These are phyloP conservation scores for Acer negundo DNA, from an alignment of 345 rosid species.

Conservation along the genomic window DNA sequence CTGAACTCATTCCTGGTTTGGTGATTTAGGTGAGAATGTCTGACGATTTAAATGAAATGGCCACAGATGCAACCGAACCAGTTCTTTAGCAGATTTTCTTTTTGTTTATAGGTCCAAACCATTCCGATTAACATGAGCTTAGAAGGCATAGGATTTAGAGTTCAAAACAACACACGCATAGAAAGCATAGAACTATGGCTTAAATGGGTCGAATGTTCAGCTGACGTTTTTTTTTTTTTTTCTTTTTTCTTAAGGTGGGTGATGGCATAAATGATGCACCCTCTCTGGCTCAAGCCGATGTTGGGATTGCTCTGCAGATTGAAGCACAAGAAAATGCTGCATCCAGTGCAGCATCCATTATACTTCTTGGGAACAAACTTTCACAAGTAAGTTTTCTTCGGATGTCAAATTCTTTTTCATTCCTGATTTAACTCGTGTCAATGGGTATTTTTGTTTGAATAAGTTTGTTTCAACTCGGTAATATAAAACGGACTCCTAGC, in stretches of 20 bases:
- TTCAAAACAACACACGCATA: not conserved
- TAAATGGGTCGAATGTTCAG: slow-evolving; percentile 2
- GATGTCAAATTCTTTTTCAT: not conserved
- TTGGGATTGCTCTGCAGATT: slow-evolving; percentile 84
- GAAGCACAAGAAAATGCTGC: slow-evolving; percentile 96
- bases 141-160: slow-evolving; percentile 6
- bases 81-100: not conserved
- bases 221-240: slow-evolving; percentile 14
- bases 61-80: not conserved
- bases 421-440: not conserved
- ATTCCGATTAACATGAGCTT: not conserved
- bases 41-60: not conserved
- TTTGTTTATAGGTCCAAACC: not conserved
- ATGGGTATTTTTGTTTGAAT: not conserved
- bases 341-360: slow-evolving; percentile 83
- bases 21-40: slow-evolving; percentile 3
- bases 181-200: not conserved
- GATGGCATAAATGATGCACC: slow-evolving; percentile 99
- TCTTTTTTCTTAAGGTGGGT: slow-evolving; percentile 63
- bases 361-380: slow-evolving; percentile 84
- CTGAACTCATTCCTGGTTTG: not conserved
- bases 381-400: slow-evolving; percentile 58
- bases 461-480: not conserved
- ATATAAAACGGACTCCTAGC: not conserved
- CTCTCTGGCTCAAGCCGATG: slow-evolving; percentile 88